These are phyloP conservation scores for Papiliotrema laurentii DNA, from an alignment of 1,284 basidiomycete species.

Conservation along the genomic window DNA sequence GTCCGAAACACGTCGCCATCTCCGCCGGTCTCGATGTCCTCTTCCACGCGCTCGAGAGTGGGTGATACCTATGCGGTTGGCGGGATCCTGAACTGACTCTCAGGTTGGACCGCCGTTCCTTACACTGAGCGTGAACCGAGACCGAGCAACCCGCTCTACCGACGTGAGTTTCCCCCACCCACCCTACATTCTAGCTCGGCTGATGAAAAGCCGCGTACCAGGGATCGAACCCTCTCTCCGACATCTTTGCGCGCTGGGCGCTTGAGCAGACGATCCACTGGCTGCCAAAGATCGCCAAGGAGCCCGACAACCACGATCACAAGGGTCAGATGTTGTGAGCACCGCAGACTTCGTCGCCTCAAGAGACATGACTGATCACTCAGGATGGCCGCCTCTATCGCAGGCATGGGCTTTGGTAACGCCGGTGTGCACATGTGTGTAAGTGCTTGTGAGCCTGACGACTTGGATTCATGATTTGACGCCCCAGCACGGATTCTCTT, in stretches of 20 bases:
- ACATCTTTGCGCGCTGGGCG: constrained; percentile 95
- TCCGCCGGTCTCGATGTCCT: constrained; percentile 88
- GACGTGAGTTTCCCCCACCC: constrained; percentile 53
- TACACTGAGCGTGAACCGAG: constrained; percentile 85
- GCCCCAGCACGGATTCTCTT: constrained; percentile 38
- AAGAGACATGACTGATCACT: constrained; percentile 11
- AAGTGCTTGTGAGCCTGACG: constrained; percentile 2
- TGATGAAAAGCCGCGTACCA: constrained; percentile 64
- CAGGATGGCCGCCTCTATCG: constrained; percentile 53
- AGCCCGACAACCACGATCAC: constrained; percentile 64
- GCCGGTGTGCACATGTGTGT: constrained; percentile 80
- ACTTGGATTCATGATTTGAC: background rate
- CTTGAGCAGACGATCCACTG: constrained; percentile 84
- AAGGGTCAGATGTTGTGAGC: constrained; percentile 83
- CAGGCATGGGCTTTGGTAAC: constrained; percentile 94
- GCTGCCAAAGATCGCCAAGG: constrained; percentile 68
- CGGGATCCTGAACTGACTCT: background rate
- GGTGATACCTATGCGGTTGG: constrained; percentile 6
- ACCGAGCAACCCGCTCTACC: constrained; percentile 79
- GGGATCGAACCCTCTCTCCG: constrained; percentile 91
- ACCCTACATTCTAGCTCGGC: background rate
- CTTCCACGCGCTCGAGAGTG: constrained; percentile 88
- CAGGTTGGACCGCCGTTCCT: constrained; percentile 44
- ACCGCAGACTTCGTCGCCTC: constrained; percentile 7
- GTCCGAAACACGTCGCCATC: constrained; percentile 78